Percentiles rank a stretch among this genome's conserved stretches.
Evolutionary conservation across 2,329 filamentous ascomycete genomes (phyloP).

Genomic region (Paracamarosporium sp.): DNA sequence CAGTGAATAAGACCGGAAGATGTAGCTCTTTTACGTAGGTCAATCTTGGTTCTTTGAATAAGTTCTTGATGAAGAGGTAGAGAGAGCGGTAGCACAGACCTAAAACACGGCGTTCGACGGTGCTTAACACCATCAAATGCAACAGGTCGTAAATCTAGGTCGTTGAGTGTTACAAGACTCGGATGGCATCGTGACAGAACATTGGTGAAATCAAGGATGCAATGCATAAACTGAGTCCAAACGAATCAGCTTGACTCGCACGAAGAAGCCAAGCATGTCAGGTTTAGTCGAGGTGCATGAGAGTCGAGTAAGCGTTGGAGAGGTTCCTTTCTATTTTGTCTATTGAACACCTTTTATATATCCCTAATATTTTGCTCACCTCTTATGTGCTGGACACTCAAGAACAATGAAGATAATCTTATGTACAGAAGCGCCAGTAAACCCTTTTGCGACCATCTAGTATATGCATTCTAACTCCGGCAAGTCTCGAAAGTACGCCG

Average conservation of each 20-base stretch:
- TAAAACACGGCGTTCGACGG: constrained; percentile 13
- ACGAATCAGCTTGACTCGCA: no score
- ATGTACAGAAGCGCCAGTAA: neutral
- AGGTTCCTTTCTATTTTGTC: no score
- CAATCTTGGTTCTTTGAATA: neutral
- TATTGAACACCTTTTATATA: no score
- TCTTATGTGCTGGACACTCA: neutral
- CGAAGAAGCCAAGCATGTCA: no score
- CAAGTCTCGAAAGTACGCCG: neutral
- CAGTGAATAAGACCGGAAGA: neutral
- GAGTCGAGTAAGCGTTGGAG: no score
- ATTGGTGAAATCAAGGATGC: no score
- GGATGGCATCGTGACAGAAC: no score
- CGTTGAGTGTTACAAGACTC: no score
- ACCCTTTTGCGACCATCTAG: neutral
- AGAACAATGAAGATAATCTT: neutral
- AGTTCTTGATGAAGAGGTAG: neutral
- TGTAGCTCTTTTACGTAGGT: neutral
- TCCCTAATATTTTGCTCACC: neutral
- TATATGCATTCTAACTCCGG: neutral
- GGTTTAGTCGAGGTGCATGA: no score
- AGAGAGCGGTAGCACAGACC: neutral
- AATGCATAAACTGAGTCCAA: no score
- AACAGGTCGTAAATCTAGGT: no score
- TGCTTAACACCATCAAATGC: no score